Percentiles rank a stretch among this genome's conserved stretches.
Evolutionary conservation across 768 basidiomycete genomes (phyloP).

Genomic region (Trametes coccinea): DNA sequence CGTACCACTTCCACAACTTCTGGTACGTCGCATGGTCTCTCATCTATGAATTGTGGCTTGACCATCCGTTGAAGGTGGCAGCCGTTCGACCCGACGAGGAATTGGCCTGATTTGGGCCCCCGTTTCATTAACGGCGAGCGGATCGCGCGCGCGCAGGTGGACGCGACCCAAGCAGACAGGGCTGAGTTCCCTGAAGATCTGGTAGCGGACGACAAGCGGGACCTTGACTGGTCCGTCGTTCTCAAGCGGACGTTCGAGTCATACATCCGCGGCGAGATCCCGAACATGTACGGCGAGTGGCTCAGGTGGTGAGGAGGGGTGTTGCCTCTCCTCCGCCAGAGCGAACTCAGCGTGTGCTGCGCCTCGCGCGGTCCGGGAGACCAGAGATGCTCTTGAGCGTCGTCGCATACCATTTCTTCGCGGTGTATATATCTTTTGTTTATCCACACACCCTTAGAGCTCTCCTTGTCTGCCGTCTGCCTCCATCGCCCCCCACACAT

Average conservation of each 20-base stretch:
- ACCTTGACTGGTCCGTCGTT: conserved; percentile 91
- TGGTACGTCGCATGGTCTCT: conserved; percentile 51
- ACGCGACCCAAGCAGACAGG: conserved; percentile 29
- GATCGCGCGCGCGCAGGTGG: conserved; percentile 51
- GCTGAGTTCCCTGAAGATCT: conserved; percentile 41
- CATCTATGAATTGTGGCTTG: neutral
- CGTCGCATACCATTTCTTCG: conserved; percentile 9
- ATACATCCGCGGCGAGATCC: conserved; percentile 85
- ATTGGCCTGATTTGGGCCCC: conserved; percentile 91
- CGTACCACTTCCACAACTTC: conserved; percentile 95
- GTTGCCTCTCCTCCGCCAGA: neutral
- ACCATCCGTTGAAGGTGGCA: conserved; percentile 70
- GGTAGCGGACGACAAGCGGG: conserved; percentile 68
- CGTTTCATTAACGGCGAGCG: conserved; percentile 78
- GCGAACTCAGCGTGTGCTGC: neutral
- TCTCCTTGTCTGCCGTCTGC: conserved; percentile 2
- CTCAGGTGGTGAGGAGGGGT: conserved; percentile 41
- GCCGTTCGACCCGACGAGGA: conserved; percentile 89
- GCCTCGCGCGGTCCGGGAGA: neutral
- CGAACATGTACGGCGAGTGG: conserved; percentile 95
- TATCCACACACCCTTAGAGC: conserved; percentile 6
- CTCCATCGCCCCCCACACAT: neutral
- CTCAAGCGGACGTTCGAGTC: conserved; percentile 95
- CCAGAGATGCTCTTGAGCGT: neutral
- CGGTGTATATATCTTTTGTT: conserved; percentile 18